Base-by-base conservation (phyloP, 139 green algal species). In the Spirogloea muscicola region DNA sequence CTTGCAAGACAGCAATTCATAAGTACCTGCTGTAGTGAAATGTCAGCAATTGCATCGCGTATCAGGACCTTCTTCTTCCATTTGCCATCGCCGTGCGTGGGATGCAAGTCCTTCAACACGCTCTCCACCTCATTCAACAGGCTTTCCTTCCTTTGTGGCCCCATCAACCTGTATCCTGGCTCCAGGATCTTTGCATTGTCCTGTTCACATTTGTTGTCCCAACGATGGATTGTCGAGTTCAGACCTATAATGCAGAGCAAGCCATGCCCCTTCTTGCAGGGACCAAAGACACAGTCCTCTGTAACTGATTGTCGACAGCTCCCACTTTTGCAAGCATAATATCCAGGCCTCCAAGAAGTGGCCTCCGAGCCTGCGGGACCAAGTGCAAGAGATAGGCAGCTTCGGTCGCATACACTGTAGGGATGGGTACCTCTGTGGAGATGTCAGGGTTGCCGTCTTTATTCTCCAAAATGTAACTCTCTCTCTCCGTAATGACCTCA, bases 21-120 rank as follows among this genome's bases (percentile, higher is more conserved):
- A n/a, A n/a, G 29, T 52, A 70, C 67, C 38, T 76, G 67, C 69
- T 77, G 69, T 5, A 77, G 59, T 61, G 69, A n/a, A 70, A 77
- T 77, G 40, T 77, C 69, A 21, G 69, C 69, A 63, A 77, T 76
- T 3, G 29, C 69, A 42, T 77, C 69, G 18, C 69, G 69, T 25
- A 77, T 4, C n/a, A 77, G 59, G 40, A 77, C 57, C 40, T 77
- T 77, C 21, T 70, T 3, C 27, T 76, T 77, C 59, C 59, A 77
- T 27, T 58, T 58, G 31, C 58, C 69, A 25, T 76, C 5, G 37
- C 69, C 69, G 21, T 77, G 69, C 7, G 59, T 57, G 9, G 25
- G 25, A 31, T 76, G 21, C 7, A 77, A 29, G n/a, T 36, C 6
- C 3, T 40, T 51, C 16, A 77, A 5, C 9, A 77, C 59, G 13